phyloP scores from a whole-genome alignment of 176 grass and related monocot genomes.

The Bothriochloa decipiens region DNA sequence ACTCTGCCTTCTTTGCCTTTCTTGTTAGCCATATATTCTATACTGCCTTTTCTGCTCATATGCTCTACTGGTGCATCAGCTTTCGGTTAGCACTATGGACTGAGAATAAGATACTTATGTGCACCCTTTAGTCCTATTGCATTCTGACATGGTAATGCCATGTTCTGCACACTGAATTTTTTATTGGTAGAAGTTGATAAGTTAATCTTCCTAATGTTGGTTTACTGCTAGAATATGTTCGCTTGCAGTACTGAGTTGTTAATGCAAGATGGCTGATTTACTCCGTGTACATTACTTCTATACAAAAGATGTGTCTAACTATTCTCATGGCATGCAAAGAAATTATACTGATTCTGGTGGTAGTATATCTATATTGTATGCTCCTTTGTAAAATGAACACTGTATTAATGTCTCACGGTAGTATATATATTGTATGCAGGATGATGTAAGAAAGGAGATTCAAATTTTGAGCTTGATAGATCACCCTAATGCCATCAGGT shows the following conservation, averaged over 20 bases:
- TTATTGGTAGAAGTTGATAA: conserved; percentile 4
- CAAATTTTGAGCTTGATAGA: conserved; percentile 97
- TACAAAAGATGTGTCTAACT: background rate
- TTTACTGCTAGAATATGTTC: background rate
- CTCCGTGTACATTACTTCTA: background rate
- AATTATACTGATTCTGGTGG: background rate
- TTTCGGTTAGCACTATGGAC: background rate
- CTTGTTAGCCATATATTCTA: background rate
- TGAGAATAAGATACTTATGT: background rate
- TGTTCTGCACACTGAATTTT: background rate
- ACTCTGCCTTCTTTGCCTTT: background rate
- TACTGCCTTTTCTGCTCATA: background rate
- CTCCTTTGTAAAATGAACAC: background rate
- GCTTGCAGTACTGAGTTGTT: background rate
- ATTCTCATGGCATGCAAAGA: background rate
- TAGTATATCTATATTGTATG: background rate
- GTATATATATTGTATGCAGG: conserved; percentile 50
- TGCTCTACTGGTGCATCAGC: background rate
- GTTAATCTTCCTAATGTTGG: background rate
- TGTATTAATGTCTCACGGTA: background rate
- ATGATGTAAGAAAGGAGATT: conserved; percentile 86
- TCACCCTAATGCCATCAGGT: conserved; percentile 86
- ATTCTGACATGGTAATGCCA: background rate
- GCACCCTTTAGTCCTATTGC: background rate
- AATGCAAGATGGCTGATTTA: background rate